Base-by-base conservation (phyloP, 176 grass and related monocot genomes). In the Themeda triandra region DNA sequence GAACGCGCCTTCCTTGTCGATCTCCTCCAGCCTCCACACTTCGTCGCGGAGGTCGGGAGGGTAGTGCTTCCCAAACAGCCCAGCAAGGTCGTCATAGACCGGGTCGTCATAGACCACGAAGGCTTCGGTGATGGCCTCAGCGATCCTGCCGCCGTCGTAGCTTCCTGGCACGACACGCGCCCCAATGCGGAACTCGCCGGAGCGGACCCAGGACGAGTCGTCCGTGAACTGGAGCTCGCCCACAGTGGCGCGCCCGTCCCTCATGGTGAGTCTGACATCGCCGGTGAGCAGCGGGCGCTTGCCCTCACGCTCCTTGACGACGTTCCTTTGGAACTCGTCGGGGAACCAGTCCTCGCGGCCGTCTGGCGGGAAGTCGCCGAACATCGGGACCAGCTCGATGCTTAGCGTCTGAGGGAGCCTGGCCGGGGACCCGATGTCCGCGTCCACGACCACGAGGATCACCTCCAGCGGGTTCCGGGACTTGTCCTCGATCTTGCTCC, bases 231-330 rank as follows among this genome's bases (percentile, higher is more conserved):
- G 39, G 8, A 40, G 96, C 2, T 99, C 93, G 15, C 58, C 48
- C 1, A 96, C 87, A 21, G 17, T 12, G 25, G 60, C 91, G 19
- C 46, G 63, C 3, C 89, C 93, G 30, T 96, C 91, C 0, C 80
- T 51, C 78, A 94, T 76, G 66, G 83, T 87, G 35, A 94, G 58
- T 25, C 10, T 67, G 6, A 94, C 91, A 1, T 99, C 93, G 28
- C 96, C 96, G 0, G 89, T 87, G 18, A 99, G 89, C 4, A 99
- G n/a, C n/a, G n/a, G n/a, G n/a, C n/a, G n/a, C n/a, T n/a, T n/a
- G n/a, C n/a, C n/a, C n/a, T n/a, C 10, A 3, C 96, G 85, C 84
- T 94, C 87, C 83, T 86, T 96, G 25, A 94, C 73, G 6, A 96
- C 29, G 15, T 23, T 23, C 51, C 51, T 5, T 6, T 54, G 51